phyloP scores from a whole-genome alignment of 139 green algal genomes.

The Micractinium sp. region DNA sequence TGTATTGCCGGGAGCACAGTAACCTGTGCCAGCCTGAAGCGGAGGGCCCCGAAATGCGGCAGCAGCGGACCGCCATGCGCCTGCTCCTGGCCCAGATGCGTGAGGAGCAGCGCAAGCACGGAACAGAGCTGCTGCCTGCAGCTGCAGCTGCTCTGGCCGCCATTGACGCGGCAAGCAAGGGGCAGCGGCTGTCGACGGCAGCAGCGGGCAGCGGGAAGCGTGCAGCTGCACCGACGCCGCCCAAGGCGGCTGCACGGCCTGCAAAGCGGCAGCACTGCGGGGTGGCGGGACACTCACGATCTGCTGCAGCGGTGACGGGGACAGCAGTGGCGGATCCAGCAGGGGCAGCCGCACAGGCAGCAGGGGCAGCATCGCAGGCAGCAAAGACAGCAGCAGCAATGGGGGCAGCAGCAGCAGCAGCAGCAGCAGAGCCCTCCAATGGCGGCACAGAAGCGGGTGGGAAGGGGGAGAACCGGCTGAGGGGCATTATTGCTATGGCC shows the following conservation, averaged over 20 bases:
- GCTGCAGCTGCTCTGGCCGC: not conserved
- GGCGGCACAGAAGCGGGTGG: too few relatives aligned
- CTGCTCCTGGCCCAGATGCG: not conserved
- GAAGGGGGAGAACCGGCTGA: too few relatives aligned
- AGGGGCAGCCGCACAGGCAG: not conserved
- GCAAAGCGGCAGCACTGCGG: not conserved
- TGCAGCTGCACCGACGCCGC: not conserved
- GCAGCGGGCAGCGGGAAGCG: not conserved
- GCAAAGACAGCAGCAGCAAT: not conserved
- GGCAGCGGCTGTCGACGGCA: not conserved
- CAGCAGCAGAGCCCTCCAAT: too few relatives aligned
- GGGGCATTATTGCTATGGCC: too few relatives aligned
- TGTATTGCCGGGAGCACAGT: not conserved
- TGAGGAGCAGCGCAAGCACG: not conserved
- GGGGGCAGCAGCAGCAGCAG: too few relatives aligned
- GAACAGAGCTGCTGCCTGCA: not conserved
- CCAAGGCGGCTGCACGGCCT: not conserved
- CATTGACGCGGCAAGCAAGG: not conserved
- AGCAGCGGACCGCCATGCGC: not conserved
- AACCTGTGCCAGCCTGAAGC: not conserved
- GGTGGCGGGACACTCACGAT: too few relatives aligned
- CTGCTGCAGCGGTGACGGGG: too few relatives aligned
- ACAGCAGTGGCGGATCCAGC: not conserved
- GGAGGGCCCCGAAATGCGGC: not conserved
- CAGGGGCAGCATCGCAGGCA: not conserved